Conservation (phyloP, 352 stramenopile genomes). For the Phytophthora vignae region DNA sequence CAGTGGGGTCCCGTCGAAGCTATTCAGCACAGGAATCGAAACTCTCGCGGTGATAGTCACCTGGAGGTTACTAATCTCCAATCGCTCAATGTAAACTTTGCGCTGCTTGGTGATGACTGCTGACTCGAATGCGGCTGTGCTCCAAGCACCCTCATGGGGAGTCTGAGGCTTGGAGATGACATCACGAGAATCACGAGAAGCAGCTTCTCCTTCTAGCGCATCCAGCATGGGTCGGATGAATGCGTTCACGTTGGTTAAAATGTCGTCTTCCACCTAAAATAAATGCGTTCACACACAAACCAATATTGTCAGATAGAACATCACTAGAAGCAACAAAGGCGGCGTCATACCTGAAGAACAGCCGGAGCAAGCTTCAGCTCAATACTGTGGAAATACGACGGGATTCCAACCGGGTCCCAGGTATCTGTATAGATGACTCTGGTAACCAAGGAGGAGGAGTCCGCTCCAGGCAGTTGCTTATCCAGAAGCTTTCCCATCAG, state of each 20-base stretch:
- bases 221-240: constrained; percentile 59
- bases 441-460: constrained; percentile 41
- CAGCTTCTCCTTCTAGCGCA: constrained; percentile 35
- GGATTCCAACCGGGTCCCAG: constrained; percentile 47
- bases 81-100: constrained; percentile 68
- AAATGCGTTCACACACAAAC: constrained; percentile 1
- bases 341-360: constrained; percentile 66
- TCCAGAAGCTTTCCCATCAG: constrained; percentile 49
- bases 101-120: constrained; percentile 49
- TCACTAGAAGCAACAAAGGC: not conserved
- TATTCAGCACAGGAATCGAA: constrained; percentile 83
- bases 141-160: constrained; percentile 21
- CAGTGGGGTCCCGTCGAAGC: constrained; percentile 81
- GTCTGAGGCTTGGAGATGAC: not conserved
- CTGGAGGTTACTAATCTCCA: constrained; percentile 65
- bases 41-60: constrained; percentile 80
- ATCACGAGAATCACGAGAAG: not conserved
- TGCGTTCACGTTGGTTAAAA: constrained; percentile 53
- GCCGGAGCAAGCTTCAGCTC: constrained; percentile 65
- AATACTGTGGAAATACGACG: constrained; percentile 76
- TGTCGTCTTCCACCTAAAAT: constrained; percentile 63
- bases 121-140: constrained; percentile 25
- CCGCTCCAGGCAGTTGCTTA: constrained; percentile 45
- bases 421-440: constrained; percentile 72
- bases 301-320: not conserved